Evolutionary conservation across 805 yeast genomes (phyloP).

Genomic region (Maudiozyma turicensis): DNA sequence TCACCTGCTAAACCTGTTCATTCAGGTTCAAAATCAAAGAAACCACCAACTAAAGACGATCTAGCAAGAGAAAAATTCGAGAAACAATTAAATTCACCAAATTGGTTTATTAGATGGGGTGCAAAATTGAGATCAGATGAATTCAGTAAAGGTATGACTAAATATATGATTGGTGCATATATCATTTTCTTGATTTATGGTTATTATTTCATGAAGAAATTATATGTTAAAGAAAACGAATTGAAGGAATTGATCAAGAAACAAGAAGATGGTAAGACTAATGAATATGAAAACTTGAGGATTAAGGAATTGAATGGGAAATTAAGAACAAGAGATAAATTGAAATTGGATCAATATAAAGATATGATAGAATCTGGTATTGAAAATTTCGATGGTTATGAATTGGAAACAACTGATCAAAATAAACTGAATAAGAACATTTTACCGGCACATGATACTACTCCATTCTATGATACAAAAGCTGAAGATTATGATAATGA

Average conservation of each 20-base stretch:
- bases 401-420: conserved; percentile 23
- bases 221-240: conserved; percentile 57
- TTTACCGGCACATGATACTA: conserved; percentile 70
- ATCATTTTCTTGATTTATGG: conserved; percentile 48
- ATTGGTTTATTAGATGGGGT: conserved; percentile 39
- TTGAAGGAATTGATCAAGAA: conserved; percentile 35
- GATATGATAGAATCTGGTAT: conserved; percentile 36
- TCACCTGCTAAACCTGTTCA: not conserved
- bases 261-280: conserved; percentile 27
- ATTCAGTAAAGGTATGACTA: conserved; percentile 55
- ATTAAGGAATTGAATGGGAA: conserved; percentile 51
- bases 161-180: conserved; percentile 53
- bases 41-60: conserved; percentile 26
- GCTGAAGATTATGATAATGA: conserved; percentile 77
- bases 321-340: conserved; percentile 54
- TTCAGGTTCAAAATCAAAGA: not conserved
- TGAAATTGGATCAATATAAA: conserved; percentile 50
- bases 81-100: conserved; percentile 27
- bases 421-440: conserved; percentile 33
- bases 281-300: conserved; percentile 57
- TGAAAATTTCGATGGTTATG: conserved; percentile 25
- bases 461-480: conserved; percentile 62
- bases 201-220: conserved; percentile 53
- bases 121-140: conserved; percentile 44
- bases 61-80: conserved; percentile 27